Evolutionary conservation across 192 early-diverging fungal species (phyloP), one percentile per base, ranked within the genome.

Genomic region (Umbelopsis sp.): DNA sequence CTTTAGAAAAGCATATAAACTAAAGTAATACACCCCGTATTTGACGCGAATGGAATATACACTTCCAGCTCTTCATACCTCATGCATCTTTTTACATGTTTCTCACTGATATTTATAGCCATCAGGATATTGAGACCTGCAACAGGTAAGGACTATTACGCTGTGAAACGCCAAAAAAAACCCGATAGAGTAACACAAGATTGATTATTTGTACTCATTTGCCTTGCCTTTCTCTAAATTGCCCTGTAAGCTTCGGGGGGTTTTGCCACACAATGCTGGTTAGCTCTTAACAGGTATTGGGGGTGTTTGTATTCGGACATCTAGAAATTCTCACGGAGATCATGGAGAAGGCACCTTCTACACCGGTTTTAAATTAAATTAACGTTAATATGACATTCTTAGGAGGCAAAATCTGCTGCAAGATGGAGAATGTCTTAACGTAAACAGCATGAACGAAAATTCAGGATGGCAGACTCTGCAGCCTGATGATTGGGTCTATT

Each of bases 241-340:
- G 7, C 6, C 37, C 10, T 41, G 5, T 41, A 41, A 61, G 55
- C 55, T 25, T 61, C 55, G 12, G 55, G 55, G 13, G 66, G 72
- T 8, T 73, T 74, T 47, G 27, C 68, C 7, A 77, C 76, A 2
- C 68, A 78, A 47, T 78, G 76, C 16, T 78, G 76, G 76, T 68
- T 73, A 58, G 27, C 22, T 23, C 37, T 78, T 20, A 78, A 78
- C 65, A 64, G 65, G 74, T 75, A 70, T 51, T 7, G 22, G 1
- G 16, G 18, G 23, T 41, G 20, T 4, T 10, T 6, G 49, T 50
- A 35, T 20, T 23, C 21, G 1, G 2, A 11, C 22, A 9, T 46
- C 23, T 41, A 41, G 37, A 41, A 45, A 22, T 41, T 49, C 37
- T 27, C 2, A 46, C 23, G 33, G 1, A 46, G 4, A 47, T 35